These are phyloP conservation scores for Termitomyces sp. DNA, from an alignment of 768 basidiomycete genomes.

Conservation along the genomic window DNA sequence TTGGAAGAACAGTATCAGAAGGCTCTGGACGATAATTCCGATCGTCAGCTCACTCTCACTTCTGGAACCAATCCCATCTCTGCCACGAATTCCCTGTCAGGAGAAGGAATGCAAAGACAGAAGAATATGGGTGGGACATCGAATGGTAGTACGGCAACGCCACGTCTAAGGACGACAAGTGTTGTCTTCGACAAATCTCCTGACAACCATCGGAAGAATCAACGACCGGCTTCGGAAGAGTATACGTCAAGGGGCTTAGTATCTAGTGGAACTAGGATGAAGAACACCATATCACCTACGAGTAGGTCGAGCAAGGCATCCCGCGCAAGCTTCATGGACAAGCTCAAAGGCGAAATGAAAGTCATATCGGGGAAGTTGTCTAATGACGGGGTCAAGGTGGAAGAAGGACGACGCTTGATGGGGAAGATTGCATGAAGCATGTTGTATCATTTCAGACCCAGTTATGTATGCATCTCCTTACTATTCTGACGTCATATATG, in stretches of 20 bases:
- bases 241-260: neutral
- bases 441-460: neutral
- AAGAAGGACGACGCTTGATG: conserved; percentile 30
- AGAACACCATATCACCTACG: neutral
- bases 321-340: conserved; percentile 24
- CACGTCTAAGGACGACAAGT: conserved; percentile 1
- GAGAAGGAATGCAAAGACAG: neutral
- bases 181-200: neutral
- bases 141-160: neutral
- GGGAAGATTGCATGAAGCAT: conserved; percentile 14
- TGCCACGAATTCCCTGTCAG: neutral
- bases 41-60: conserved; percentile 10
- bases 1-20: conserved; percentile 13
- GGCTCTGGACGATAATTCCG: conserved; percentile 13
- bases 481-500: neutral
- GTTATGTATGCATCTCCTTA: neutral
- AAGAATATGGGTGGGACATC: neutral
- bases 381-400: conserved; percentile 28
- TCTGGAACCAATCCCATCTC: neutral
- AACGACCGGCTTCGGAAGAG: neutral
- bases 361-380: conserved; percentile 30
- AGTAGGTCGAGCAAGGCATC: neutral
- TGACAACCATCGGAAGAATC: neutral
- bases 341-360: conserved; percentile 35
- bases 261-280: neutral